Evolutionary conservation across 257 asterid genomes (phyloP), one percentile per base, ranked within the genome.

Genomic region (Gentiana dahurica): DNA sequence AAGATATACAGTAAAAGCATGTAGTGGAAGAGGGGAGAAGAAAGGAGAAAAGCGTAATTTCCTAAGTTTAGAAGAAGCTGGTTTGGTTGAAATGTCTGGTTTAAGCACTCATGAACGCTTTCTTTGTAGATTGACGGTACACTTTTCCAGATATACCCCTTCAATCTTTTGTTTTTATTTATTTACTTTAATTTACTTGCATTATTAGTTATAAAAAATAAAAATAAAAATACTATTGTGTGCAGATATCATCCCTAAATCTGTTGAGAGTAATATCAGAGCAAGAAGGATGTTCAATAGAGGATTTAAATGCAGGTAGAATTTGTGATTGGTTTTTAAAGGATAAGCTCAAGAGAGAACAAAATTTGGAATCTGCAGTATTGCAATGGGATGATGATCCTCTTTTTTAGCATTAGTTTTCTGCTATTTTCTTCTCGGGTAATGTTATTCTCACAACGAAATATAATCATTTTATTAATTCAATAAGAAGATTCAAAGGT

Each of bases 281-380:
- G 79, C 86, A 87, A 58, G 95, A 87, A 75, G 93, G 86, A 11
- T 84, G 94, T 58, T 4, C 71, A 13, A 84, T 87, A 2, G 92
- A 82, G 82, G 95, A 87, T 65, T 71, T 87, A 52, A 84, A 87
- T 66, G 94, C 95, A 0, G 96, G 95, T 35, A 82, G 65, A 46
- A 53, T 87, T 5, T 87, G 96, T 65, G 96, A 84, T 74, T 87
- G 95, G 96, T 87, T 87, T 60, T 61, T 87, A 24, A 83, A 86
- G 49, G 94, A 83, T 54, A 86, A 83, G 72, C 78, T 86, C 37
- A 86, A 86, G 48, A 67, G 88, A 61, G 94, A 86, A 68, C 88
- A 86, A 32, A 76, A 83, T 75, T 69, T 79, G 76, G 90, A 62
- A 0, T 71, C 85, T 53, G 91, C 93, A 4, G 87, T 86, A 15